Percentiles rank a stretch among this genome's conserved stretches.
phyloP scores from a whole-genome alignment of 163 green algal genomes.

The Chloroidium sp. region DNA sequence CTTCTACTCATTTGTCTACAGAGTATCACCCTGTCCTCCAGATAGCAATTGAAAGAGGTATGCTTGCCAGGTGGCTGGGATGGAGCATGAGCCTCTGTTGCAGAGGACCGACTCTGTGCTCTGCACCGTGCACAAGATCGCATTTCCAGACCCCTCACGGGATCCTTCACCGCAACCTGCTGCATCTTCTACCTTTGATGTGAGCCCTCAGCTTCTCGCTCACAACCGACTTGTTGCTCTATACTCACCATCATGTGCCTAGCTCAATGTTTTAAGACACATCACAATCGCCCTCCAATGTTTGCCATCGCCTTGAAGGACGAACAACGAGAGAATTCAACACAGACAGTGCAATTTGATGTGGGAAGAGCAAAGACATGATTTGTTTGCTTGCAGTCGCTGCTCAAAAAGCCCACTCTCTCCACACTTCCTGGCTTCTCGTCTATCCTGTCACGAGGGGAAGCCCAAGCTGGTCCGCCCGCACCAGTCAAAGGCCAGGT shows the following conservation, averaged over 20 bases:
- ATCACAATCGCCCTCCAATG: not conserved
- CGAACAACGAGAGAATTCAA: not conserved
- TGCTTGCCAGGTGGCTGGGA: not conserved
- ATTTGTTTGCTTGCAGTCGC: not conserved
- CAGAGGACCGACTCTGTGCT: constrained; percentile 41
- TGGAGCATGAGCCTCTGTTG: constrained; percentile 26
- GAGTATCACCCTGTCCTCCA: no score
- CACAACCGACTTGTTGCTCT: not conserved
- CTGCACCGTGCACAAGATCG: constrained; percentile 34
- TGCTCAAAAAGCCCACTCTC: not conserved
- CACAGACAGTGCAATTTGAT: not conserved
- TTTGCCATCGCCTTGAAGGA: not conserved
- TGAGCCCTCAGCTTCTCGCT: not conserved
- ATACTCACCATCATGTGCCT: not conserved
- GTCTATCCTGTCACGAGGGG: not conserved
- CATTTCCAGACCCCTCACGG: no score
- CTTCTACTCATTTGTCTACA: no score
- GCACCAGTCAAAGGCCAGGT: not conserved
- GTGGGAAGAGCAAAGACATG: not conserved
- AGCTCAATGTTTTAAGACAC: not conserved
- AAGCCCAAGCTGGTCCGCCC: not conserved
- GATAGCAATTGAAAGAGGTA: no score
- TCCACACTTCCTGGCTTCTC: not conserved
- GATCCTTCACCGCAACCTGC: no score
- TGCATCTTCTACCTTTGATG: no score